Evolutionary conservation across 305 asterid species (phyloP).

Genomic region (Solanum hybrid): DNA sequence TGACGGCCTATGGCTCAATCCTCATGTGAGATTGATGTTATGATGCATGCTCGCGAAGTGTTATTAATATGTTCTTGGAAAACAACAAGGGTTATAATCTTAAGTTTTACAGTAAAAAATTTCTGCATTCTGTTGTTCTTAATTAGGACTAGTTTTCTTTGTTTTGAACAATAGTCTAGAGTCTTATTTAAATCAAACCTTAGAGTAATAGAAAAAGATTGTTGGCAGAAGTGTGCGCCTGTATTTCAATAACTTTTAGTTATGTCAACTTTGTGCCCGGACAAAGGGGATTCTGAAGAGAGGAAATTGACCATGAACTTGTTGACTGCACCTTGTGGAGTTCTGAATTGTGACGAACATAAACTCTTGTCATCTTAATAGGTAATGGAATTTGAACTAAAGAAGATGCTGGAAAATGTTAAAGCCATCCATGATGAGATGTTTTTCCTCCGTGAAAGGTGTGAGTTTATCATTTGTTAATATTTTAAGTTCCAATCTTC

Average conservation of each 20-base stretch:
- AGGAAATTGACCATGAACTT: not conserved
- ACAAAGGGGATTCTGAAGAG: not conserved
- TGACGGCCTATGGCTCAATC: not conserved
- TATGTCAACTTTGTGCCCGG: not conserved
- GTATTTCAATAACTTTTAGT: not conserved
- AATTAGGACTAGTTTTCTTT: not conserved
- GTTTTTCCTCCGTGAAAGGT: constrained; percentile 87
- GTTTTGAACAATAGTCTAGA: not conserved
- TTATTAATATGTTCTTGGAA: not conserved
- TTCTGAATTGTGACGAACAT: not conserved
- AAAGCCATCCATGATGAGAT: constrained; percentile 86
- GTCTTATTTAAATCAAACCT: too few species aligned
- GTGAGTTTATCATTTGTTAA: constrained; percentile 10
- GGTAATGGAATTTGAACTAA: constrained; percentile 85
- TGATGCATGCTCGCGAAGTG: not conserved
- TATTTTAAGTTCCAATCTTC: not conserved
- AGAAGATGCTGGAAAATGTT: constrained; percentile 73
- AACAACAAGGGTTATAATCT: not conserved
- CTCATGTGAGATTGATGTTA: not conserved
- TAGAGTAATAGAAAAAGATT: not conserved
- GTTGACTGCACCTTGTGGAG: not conserved
- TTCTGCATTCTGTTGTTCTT: not conserved
- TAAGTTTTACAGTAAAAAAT: not conserved
- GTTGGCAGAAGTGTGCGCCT: not conserved
- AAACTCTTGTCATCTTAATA: constrained; percentile 9